Base-by-base conservation (phyloP, 2,329 filamentous ascomycete genomes). In the Periconia sp. region DNA sequence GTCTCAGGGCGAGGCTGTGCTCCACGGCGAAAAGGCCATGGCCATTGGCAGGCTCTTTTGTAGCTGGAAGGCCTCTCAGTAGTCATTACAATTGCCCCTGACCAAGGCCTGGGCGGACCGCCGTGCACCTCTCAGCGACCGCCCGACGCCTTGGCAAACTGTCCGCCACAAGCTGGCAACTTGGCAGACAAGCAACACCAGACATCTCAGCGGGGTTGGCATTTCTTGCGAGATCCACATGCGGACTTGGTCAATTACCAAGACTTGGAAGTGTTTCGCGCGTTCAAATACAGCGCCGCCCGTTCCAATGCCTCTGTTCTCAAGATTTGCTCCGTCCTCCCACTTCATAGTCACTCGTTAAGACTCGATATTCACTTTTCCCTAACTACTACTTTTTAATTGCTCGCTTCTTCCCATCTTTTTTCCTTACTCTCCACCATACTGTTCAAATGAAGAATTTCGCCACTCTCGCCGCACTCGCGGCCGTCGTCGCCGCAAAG, bases 341-440 rank as follows among this genome's bases (percentile, higher is more conserved):
- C 61, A 59, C 63, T 68, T 65, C 66, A 57, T 63, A 64, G 70
- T 73, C 70, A 69, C 69, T 73, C 70, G 60, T 71, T 73, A 13
- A 67, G 62, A 66, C 63, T 17, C 62, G 51, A 50, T 45, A 41
- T 47, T 66, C 61, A 52, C 52, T 52, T 53, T 58, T 59, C 58
- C 55, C 53, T 66, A 60, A 54, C 53, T 66, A 60, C 27, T 55
- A 52, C 42, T 62, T 65, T n/a, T 64, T 71, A 68, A 69, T 69
- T 63, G 50, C 51, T 14, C 10, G 33, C 33, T 37, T 37, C 33
- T 58, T 60, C 50, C 55, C 59, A 57, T 53, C 53, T 56, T 45
- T 49, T n/a, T 30, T 31, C 42, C 47, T 33, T 43, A 43, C 19
- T 43, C n/a, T 31, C 33, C 20, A 15, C 42, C 27, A 15, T 14